phyloP scores from a whole-genome alignment of 148 eudicot species.

The Nepenthes gracilis region DNA sequence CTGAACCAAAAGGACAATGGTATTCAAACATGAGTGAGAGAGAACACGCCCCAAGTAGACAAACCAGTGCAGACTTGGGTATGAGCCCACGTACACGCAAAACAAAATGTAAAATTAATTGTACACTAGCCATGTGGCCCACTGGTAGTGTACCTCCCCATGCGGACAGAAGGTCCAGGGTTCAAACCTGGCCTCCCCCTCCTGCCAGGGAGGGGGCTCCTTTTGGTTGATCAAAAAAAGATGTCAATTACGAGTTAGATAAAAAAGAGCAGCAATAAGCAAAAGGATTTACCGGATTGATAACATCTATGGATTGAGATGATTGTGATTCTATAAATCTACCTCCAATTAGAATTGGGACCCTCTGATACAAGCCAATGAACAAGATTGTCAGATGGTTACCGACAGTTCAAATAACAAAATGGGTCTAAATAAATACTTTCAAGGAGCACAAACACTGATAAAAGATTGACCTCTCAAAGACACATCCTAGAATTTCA shows the following conservation, averaged over 20 bases:
- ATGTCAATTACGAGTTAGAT: no score
- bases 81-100: background rate
- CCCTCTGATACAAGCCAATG: conserved; percentile 43
- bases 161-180: no score
- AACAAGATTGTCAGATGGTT: background rate
- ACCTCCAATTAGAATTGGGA: conserved; percentile 80
- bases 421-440: background rate
- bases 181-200: no score
- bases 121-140: no score
- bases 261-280: background rate
- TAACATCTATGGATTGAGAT: conserved; percentile 57
- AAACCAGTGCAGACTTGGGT: background rate
- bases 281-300: conserved; percentile 61
- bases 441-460: background rate
- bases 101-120: background rate
- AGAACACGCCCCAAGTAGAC: background rate
- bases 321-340: conserved; percentile 64
- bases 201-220: no score
- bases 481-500: no score
- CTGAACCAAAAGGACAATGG: conserved; percentile 19
- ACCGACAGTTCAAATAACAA: background rate
- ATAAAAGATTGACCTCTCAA: background rate
- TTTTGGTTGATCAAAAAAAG: no score
- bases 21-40: no score
- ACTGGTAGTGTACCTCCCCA: no score